phyloP scores from a whole-genome alignment of 352 stramenopile species.

The Phytophthora pinifolia region DNA sequence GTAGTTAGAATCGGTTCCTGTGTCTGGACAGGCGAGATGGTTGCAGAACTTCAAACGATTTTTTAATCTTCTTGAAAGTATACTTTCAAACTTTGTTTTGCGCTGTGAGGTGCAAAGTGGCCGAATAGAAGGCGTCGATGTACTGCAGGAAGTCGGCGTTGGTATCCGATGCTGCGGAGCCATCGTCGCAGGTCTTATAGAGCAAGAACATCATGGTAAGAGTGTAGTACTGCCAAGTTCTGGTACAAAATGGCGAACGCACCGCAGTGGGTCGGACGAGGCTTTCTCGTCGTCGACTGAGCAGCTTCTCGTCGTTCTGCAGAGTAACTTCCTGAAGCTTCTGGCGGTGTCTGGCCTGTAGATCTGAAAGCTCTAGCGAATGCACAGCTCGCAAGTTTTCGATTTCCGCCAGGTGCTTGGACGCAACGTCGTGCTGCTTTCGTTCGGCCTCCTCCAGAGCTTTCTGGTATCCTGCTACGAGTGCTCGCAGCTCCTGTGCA shows the following conservation, averaged over 20 bases:
- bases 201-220: slow-evolving; percentile 3
- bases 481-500: slow-evolving; percentile 41
- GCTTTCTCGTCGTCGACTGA: slow-evolving; percentile 35
- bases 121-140: slow-evolving; percentile 69
- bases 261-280: not conserved
- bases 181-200: slow-evolving; percentile 2
- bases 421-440: slow-evolving; percentile 30
- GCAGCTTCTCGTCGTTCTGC: slow-evolving; percentile 49
- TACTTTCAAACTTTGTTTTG: slow-evolving; percentile 22
- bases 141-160: slow-evolving; percentile 61
- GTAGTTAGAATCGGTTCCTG: no score
- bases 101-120: slow-evolving; percentile 41
- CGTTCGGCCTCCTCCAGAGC: slow-evolving; percentile 38
- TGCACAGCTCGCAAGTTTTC: slow-evolving; percentile 49
- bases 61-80: no score
- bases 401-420: slow-evolving; percentile 45
- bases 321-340: slow-evolving; percentile 45
- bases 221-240: not conserved
- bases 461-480: slow-evolving; percentile 44
- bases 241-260: not conserved
- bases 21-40: no score
- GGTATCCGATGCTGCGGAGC: slow-evolving; percentile 10
- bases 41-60: no score
- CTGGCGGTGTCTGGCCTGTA: slow-evolving; percentile 50
- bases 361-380: slow-evolving; percentile 46